Conservation (phyloP, 345 rosid species). For the Salix exigua region DNA sequence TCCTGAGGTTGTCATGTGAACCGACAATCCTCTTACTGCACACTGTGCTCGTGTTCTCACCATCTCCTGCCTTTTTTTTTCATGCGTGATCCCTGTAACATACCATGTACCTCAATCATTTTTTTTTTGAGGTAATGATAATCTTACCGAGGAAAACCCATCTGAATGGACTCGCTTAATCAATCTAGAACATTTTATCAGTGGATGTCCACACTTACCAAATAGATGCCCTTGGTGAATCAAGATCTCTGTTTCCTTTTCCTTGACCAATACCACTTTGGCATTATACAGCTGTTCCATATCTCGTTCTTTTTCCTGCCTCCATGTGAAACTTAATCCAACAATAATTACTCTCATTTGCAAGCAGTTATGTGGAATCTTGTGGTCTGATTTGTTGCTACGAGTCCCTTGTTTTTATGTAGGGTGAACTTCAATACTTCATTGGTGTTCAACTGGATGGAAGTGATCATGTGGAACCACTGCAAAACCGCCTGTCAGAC, state of each 20-base stretch:
- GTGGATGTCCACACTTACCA: neutral
- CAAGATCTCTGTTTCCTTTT: neutral
- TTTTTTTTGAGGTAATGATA: neutral
- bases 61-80: neutral
- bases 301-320: neutral
- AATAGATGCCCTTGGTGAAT: neutral
- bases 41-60: neutral
- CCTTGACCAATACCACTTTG: neutral
- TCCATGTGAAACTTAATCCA: neutral
- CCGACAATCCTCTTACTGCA: neutral
- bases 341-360: neutral
- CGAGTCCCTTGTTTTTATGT: conserved; percentile 15
- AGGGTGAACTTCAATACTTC: conserved; percentile 99
- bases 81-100: neutral
- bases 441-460: conserved; percentile 99
- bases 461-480: conserved; percentile 87
- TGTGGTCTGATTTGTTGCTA: neutral
- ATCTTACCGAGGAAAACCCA: neutral
- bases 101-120: neutral
- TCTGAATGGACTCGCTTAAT: neutral
- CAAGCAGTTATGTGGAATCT: neutral
- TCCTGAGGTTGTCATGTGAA: neutral
- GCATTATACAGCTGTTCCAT: neutral
- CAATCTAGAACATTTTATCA: neutral
- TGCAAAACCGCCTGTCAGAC: conserved; percentile 77